These are phyloP conservation scores for Combretum micranthum DNA, from an alignment of 345 rosid genomes.

Conservation along the genomic window DNA sequence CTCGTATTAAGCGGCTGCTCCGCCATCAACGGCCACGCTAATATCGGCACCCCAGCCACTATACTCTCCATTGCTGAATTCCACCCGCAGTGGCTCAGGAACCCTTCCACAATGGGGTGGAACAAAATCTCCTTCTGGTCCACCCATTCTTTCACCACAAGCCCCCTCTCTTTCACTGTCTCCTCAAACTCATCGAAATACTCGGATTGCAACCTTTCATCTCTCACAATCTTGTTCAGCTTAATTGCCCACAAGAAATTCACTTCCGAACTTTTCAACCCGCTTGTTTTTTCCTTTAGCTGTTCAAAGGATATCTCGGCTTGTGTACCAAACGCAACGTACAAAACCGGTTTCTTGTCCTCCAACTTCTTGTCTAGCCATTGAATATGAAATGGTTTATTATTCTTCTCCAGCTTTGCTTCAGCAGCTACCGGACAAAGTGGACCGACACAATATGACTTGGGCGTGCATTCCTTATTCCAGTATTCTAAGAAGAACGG, in stretches of 20 bases:
- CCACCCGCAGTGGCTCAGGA: constrained; percentile 87
- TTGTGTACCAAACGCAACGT: constrained; percentile 81
- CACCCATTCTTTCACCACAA: constrained; percentile 66
- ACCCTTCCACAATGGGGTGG: constrained; percentile 56
- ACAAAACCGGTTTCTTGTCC: constrained; percentile 44
- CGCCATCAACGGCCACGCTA: constrained; percentile 80
- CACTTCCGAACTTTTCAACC: constrained; percentile 48
- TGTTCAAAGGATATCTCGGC: constrained; percentile 47
- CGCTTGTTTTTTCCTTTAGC: constrained; percentile 43
- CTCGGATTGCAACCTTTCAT: constrained; percentile 8
- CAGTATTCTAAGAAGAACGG: constrained; percentile 33
- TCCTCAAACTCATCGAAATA: constrained; percentile 39
- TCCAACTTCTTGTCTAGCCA: constrained; percentile 58
- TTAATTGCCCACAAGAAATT: constrained; percentile 62
- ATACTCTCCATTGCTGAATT: constrained; percentile 68
- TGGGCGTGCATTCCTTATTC: constrained; percentile 9
- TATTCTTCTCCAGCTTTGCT: background rate
- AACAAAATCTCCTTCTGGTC: constrained; percentile 48
- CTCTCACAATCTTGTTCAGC: constrained; percentile 12
- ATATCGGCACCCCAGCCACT: constrained; percentile 61
- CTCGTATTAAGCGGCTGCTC: constrained; percentile 66
- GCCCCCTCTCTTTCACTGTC: constrained; percentile 37
- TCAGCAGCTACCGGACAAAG: constrained; percentile 29
- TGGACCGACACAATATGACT: constrained; percentile 52
- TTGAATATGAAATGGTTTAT: constrained; percentile 41